These are phyloP conservation scores for Westerdykella ornata DNA, from an alignment of 2,329 filamentous ascomycete genomes.

Conservation along the genomic window DNA sequence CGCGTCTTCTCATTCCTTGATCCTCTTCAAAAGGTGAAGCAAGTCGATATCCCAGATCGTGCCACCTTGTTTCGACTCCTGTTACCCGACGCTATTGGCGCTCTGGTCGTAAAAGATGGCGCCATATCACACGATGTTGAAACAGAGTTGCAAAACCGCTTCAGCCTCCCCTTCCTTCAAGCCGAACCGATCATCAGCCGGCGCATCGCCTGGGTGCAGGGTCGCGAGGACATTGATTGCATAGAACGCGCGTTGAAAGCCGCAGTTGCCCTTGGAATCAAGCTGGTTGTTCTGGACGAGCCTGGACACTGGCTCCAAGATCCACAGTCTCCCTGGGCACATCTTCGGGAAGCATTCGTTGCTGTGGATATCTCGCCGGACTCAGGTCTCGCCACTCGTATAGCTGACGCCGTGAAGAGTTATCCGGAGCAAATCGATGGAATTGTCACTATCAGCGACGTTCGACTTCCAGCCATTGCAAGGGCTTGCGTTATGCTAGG, in stretches of 20 bases:
- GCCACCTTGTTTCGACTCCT: neutral
- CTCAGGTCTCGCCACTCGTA: neutral
- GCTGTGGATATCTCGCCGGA: constrained; percentile 30
- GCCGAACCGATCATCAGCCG: neutral
- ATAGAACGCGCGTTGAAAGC: constrained; percentile 24
- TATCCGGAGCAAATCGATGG: constrained; percentile 25
- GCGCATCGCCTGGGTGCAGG: constrained; percentile 1
- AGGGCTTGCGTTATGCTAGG: constrained; percentile 29
- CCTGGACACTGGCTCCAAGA: constrained; percentile 38
- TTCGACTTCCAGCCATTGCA: constrained; percentile 23
- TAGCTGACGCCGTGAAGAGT: constrained; percentile 6
- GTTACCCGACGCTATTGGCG: constrained; percentile 3
- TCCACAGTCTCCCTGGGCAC: constrained; percentile 16
- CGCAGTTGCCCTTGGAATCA: constrained; percentile 34
- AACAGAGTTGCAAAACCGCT: constrained; percentile 13
- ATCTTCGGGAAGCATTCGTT: constrained; percentile 9
- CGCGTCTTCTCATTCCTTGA: constrained; percentile 4
- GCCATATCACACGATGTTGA: constrained; percentile 14
- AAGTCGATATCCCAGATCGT: neutral
- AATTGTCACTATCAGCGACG: constrained; percentile 35
- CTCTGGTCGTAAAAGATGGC: constrained; percentile 33
- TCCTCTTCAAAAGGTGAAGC: constrained; percentile 2
- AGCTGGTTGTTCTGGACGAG: constrained; percentile 34
- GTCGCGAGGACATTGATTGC: constrained; percentile 6
- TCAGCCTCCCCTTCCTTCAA: constrained; percentile 15